Evolutionary conservation across 257 asterid species (phyloP).

Genomic region (Solanum paucissectum): DNA sequence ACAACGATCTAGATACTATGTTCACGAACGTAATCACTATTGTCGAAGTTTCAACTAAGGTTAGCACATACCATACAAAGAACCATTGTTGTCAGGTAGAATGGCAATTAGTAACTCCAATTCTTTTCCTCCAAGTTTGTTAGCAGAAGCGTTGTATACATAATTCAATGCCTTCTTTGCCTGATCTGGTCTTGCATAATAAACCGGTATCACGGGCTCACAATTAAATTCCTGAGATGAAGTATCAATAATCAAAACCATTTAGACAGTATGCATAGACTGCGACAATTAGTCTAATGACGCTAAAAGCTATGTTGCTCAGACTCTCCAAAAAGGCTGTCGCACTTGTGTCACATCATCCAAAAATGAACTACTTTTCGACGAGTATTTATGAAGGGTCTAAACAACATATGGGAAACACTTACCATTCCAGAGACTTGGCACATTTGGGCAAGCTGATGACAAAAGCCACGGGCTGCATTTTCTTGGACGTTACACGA

Average conservation of each 20-base stretch:
- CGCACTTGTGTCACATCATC: background rate
- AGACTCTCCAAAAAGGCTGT: background rate
- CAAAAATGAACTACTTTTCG: background rate
- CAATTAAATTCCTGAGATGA: constrained; percentile 62
- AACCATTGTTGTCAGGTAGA: constrained; percentile 88
- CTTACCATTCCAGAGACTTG: constrained; percentile 97
- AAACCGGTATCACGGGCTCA: constrained; percentile 79
- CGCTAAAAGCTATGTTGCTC: background rate
- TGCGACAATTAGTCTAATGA: background rate
- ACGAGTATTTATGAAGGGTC: background rate
- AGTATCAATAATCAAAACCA: background rate
- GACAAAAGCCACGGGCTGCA: constrained; percentile 93
- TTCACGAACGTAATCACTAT: background rate
- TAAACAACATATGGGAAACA: background rate
- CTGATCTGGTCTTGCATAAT: constrained; percentile 83
- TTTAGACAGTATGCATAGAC: background rate
- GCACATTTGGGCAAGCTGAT: constrained; percentile 91
- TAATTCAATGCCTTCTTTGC: constrained; percentile 89
- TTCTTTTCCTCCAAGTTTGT: constrained; percentile 82
- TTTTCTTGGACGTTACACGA: constrained; percentile 90
- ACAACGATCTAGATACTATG: background rate
- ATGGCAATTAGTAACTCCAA: constrained; percentile 84
- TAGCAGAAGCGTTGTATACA: constrained; percentile 66
- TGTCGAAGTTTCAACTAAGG: background rate
- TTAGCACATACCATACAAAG: constrained; percentile 59